These are phyloP conservation scores for Dalechampia spathulata DNA, from an alignment of 441 rosid species.

Conservation along the genomic window DNA sequence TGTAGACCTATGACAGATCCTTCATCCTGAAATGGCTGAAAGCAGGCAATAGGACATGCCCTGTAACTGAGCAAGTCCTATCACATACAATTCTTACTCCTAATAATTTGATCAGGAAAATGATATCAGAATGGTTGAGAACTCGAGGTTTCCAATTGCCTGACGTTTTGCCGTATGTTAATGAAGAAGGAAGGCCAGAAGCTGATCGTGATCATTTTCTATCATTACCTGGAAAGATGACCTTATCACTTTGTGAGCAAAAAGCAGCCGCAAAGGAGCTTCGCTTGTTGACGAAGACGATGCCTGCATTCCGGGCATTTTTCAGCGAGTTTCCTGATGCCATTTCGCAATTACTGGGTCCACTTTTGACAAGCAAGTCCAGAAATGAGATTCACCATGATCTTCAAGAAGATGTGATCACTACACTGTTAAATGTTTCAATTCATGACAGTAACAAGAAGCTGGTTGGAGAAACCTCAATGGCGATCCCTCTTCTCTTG, in stretches of 20 bases:
- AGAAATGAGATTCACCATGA: conserved; percentile 33
- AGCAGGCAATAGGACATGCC: conserved; percentile 79
- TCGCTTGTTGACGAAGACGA: conserved; percentile 54
- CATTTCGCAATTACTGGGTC: conserved; percentile 56
- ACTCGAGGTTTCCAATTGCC: conserved; percentile 45
- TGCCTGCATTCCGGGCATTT: conserved; percentile 66
- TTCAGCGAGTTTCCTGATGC: conserved; percentile 56
- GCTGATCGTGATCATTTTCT: conserved; percentile 56
- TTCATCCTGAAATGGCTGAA: conserved; percentile 82
- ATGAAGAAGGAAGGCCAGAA: conserved; percentile 49
- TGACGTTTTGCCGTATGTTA: conserved; percentile 24
- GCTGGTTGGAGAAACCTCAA: conserved; percentile 70
- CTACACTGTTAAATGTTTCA: conserved; percentile 72
- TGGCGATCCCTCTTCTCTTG: conserved; percentile 64
- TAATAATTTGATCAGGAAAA: conserved; percentile 56
- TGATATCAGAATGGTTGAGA: conserved; percentile 83
- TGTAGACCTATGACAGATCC: conserved; percentile 81
- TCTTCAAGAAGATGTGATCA: conserved; percentile 87
- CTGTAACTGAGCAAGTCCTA: conserved; percentile 74
- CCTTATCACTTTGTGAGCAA: conserved; percentile 41
- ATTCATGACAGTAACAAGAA: conserved; percentile 91
- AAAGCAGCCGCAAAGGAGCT: conserved; percentile 81
- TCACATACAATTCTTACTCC: conserved; percentile 64
- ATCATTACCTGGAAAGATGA: conserved; percentile 58
- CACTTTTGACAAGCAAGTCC: conserved; percentile 35